Evolutionary conservation across 371 early-diverging fungal genomes (phyloP).

Genomic region (Nematocida displodere): DNA sequence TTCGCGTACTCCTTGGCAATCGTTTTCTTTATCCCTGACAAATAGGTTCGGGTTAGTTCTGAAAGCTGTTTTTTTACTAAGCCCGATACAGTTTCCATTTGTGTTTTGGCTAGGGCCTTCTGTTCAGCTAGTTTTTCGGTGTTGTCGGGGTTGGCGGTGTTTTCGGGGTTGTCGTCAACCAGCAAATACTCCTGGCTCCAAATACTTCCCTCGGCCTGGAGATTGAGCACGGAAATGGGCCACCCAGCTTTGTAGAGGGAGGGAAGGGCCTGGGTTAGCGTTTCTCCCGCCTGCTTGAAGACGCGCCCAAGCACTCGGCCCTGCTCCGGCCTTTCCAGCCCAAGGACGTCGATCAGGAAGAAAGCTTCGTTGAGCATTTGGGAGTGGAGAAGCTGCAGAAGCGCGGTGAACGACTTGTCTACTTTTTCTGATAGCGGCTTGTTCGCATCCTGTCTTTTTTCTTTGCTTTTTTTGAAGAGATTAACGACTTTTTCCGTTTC

Average conservation of each 20-base stretch:
- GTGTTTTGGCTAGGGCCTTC: background rate
- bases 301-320: slow-evolving; percentile 28
- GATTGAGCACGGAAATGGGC: slow-evolving; percentile 13
- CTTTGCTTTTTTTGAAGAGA: slow-evolving; percentile 9
- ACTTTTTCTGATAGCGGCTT: slow-evolving; percentile 42
- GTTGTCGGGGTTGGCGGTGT: background rate
- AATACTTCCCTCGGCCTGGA: background rate
- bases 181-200: background rate
- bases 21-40: slow-evolving; percentile 17
- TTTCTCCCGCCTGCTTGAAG: slow-evolving; percentile 25
- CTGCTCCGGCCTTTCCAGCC: slow-evolving; percentile 6
- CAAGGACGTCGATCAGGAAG: slow-evolving; percentile 3
- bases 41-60: background rate
- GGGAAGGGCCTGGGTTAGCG: background rate
- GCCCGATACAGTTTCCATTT: background rate
- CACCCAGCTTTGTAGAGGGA: slow-evolving; percentile 3
- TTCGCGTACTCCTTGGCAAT: slow-evolving; percentile 43
- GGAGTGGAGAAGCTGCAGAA: slow-evolving; percentile 10
- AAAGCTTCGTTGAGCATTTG: slow-evolving; percentile 2
- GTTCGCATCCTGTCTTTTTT: slow-evolving; percentile 8
- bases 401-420: slow-evolving; percentile 15
- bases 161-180: too few species aligned
- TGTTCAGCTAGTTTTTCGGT: background rate
- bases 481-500: slow-evolving; percentile 9
- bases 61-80: slow-evolving; percentile 3